Evolutionary conservation across 108 stramenopile genomes (phyloP).

Genomic region (Pseudonitzschia pungens): DNA sequence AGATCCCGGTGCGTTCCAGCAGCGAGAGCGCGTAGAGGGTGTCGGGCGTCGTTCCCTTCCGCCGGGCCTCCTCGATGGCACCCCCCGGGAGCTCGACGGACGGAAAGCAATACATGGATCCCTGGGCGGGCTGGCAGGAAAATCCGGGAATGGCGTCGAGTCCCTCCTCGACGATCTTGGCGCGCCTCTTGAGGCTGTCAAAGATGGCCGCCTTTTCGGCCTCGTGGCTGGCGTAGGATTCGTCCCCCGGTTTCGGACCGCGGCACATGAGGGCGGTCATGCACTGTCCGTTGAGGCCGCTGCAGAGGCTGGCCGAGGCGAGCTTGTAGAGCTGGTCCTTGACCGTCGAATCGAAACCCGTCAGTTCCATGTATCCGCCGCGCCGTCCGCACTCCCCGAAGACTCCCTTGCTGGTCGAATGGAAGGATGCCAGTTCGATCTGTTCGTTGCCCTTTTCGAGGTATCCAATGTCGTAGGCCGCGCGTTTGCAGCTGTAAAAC

Average conservation of each 20-base stretch:
- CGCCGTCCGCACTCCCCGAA: constrained; percentile 98
- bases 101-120: constrained; percentile 98
- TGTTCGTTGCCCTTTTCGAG: constrained; percentile 46
- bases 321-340: constrained; percentile 92
- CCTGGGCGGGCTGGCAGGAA: constrained; percentile 91
- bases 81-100: constrained; percentile 74
- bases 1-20: constrained; percentile 89
- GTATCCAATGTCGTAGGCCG: constrained; percentile 71
- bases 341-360: constrained; percentile 80
- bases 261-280: constrained; percentile 93
- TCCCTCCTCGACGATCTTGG: constrained; percentile 72
- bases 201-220: constrained; percentile 67
- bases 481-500: constrained; percentile 86
- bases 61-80: constrained; percentile 71
- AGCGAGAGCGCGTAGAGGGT: constrained; percentile 91
- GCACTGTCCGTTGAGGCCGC: constrained; percentile 89
- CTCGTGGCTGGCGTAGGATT: constrained; percentile 70
- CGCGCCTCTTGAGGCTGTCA: constrained; percentile 66
- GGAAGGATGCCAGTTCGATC: constrained; percentile 93
- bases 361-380: constrained; percentile 96
- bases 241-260: constrained; percentile 75
- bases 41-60: constrained; percentile 76
- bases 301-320: constrained; percentile 85
- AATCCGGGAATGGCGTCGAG: constrained; percentile 91
- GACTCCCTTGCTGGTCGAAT: constrained; percentile 93